Evolutionary conservation across 176 grass and related monocot genomes (phyloP).

Genomic region (Avena sativa): DNA sequence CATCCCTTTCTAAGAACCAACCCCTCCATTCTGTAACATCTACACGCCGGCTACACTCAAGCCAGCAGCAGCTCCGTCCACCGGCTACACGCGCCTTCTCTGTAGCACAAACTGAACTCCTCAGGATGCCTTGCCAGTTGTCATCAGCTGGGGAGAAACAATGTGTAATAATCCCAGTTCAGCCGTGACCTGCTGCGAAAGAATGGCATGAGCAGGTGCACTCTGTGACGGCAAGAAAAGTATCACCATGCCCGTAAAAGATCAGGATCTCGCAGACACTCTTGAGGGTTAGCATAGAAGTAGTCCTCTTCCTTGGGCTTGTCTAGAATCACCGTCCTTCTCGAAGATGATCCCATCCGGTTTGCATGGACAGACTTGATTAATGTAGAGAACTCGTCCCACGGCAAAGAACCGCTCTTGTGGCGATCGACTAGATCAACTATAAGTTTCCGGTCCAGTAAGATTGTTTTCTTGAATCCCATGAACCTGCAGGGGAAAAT

Average conservation of each 20-base stretch:
- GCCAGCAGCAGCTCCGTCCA: not conserved
- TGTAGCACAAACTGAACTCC: constrained; percentile 1
- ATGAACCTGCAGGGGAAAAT: constrained; percentile 61
- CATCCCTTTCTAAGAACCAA: constrained; percentile 31
- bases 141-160: not conserved
- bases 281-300: constrained; percentile 92
- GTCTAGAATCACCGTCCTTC: constrained; percentile 65
- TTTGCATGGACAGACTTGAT: constrained; percentile 75
- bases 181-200: not conserved
- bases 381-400: constrained; percentile 72
- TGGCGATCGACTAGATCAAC: constrained; percentile 80
- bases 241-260: constrained; percentile 45
- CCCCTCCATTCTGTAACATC: constrained; percentile 33
- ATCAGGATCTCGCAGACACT: constrained; percentile 65
- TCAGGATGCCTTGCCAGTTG: constrained; percentile 2
- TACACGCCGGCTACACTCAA: constrained; percentile 44
- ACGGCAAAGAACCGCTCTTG: constrained; percentile 70
- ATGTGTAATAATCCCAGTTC: constrained; percentile 12
- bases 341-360: constrained; percentile 64
- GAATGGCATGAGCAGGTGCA: not conserved
- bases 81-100: not conserved
- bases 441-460: constrained; percentile 71
- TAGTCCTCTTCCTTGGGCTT: constrained; percentile 97
- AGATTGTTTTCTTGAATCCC: constrained; percentile 90
- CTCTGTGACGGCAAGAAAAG: not conserved